Evolutionary conservation across 169 alveolate genomes (phyloP), one percentile per base, ranked within the genome.

Genomic region (Eimeria falciformis): DNA sequence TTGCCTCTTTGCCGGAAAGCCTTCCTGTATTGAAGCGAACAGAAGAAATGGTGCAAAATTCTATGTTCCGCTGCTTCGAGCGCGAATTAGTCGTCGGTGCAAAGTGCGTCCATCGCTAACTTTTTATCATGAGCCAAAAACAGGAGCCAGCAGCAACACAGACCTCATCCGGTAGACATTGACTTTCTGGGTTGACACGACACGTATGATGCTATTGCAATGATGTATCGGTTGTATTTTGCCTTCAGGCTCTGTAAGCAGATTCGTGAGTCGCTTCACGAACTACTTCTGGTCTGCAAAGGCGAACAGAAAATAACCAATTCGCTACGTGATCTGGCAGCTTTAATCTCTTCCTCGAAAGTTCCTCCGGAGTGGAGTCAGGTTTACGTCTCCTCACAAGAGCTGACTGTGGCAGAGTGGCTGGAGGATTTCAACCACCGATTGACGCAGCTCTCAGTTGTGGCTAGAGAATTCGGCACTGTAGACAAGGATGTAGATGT

Each of bases 31-130:
- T 97, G 50, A 86, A 91, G 69, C 95, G 97, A 91, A 96, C 95
- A 46, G 98, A 95, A 37, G 94, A 87, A 29, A 94, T 97, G 40
- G 96, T 97, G 91, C 96, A 97, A 66, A 96, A 98, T 93, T 99
- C 99, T 14, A 96, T 98, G 55, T 98, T 97, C 94, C 96, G 99
- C 91, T 98, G 98, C 96, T 95, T 98, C 85, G 98, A 97, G 88
- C 96, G 99, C 83, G 99, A 98, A 95, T 94, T 96, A 7, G 96
- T 96, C 11, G 97, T 96, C 47, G 98, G 97, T 12, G 90, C 93
- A 55, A 94, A 85, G 94, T 91, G 40, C 4, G 89, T 27, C 71
- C 25, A 33, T 0, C 40, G 40, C 40, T 2, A 33, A 33, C 40
- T 33, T 33, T 2, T 33, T 0, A 33, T 33, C 40, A 33, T 33